Conservation (phyloP, 768 basidiomycete genomes). For the Amanita thiersii region DNA sequence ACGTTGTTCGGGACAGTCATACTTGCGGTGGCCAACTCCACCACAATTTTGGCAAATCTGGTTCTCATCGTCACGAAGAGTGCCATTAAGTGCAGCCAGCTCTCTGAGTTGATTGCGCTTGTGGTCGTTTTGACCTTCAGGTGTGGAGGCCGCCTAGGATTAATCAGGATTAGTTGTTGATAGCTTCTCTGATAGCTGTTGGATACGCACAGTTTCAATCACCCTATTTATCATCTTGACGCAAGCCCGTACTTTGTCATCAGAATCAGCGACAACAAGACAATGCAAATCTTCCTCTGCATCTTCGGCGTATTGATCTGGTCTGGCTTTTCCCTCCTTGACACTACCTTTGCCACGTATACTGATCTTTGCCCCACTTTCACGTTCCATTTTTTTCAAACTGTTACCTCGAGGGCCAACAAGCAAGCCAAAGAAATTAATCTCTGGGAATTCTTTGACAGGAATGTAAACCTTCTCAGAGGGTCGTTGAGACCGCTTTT, state of each 20-base stretch:
- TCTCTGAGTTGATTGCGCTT: constrained; percentile 98
- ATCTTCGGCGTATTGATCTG: constrained; percentile 91
- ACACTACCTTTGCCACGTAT: constrained; percentile 98
- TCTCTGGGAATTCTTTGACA: constrained; percentile 99
- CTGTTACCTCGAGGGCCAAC: constrained; percentile 99
- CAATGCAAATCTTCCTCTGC: constrained; percentile 99
- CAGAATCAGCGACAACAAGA: constrained; percentile 86
- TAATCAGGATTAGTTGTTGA: not conserved
- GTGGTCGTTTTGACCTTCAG: constrained; percentile 99
- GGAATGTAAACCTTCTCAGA: constrained; percentile 99
- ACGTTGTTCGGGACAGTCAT: constrained; percentile 96
- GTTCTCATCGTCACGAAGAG: constrained; percentile 98
- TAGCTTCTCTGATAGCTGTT: constrained; percentile 1
- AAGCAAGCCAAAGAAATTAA: constrained; percentile 98
- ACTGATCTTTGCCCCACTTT: constrained; percentile 96
- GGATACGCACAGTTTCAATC: constrained; percentile 82
- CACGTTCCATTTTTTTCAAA: constrained; percentile 98
- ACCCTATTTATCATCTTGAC: constrained; percentile 96
- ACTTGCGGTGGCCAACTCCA: constrained; percentile 93
- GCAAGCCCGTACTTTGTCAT: constrained; percentile 86
- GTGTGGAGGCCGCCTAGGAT: constrained; percentile 89
- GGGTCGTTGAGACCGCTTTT: constrained; percentile 88
- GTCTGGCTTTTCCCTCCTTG: constrained; percentile 96
- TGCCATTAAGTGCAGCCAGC: constrained; percentile 95
- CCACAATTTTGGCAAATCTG: constrained; percentile 98